phyloP scores from a whole-genome alignment of 352 stramenopile species.

The Paralagenidium karlingii region DNA sequence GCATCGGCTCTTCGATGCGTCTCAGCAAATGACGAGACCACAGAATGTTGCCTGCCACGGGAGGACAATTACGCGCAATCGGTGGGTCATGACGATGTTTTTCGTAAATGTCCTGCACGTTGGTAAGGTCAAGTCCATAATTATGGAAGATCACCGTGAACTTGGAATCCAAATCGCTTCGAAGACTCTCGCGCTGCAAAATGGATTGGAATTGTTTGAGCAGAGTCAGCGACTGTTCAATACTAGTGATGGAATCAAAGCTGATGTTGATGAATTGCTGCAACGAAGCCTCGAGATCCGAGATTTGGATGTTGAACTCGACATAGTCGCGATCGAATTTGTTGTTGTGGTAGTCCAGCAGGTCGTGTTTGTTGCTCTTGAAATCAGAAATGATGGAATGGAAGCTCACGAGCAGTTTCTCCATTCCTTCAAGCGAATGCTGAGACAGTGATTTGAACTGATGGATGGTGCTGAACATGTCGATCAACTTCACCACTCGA shows the following conservation, averaged over 20 bases:
- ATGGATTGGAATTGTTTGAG: slow-evolving; percentile 85
- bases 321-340: slow-evolving; percentile 91
- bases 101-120: slow-evolving; percentile 82
- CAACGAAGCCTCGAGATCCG: slow-evolving; percentile 73
- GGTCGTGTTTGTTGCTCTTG: slow-evolving; percentile 61
- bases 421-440: slow-evolving; percentile 88
- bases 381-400: slow-evolving; percentile 77
- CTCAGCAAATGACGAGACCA: slow-evolving; percentile 76
- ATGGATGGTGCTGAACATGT: slow-evolving; percentile 87
- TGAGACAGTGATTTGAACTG: slow-evolving; percentile 84
- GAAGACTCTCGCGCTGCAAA: slow-evolving; percentile 72
- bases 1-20: slow-evolving; percentile 83
- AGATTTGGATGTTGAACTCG: slow-evolving; percentile 90
- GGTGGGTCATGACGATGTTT: slow-evolving; percentile 74
- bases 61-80: slow-evolving; percentile 64
- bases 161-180: slow-evolving; percentile 76
- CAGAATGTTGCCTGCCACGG: slow-evolving; percentile 77
- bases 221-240: slow-evolving; percentile 73
- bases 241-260: slow-evolving; percentile 83
- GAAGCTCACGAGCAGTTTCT: slow-evolving; percentile 60
- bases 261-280: slow-evolving; percentile 87
- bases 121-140: slow-evolving; percentile 76
- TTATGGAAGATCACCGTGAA: slow-evolving; percentile 89
- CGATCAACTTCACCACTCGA: slow-evolving; percentile 82
- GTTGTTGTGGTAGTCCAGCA: slow-evolving; percentile 83